Base-by-base conservation (phyloP, 2,329 filamentous ascomycete species). In the Xylaria polymorpha region DNA sequence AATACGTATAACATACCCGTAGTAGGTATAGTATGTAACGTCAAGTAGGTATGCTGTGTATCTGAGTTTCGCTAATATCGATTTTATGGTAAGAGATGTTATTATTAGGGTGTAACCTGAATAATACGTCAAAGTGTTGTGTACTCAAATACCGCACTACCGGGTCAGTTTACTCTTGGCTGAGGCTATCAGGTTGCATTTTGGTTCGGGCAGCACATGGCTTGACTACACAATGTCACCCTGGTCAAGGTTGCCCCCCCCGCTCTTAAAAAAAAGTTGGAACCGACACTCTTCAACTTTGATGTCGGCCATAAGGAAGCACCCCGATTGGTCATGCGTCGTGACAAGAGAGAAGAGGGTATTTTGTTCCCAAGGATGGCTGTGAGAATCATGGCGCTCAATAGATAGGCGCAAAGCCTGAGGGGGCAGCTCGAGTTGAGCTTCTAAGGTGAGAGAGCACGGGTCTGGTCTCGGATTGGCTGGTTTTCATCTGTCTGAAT, bases 81-180 rank as follows among this genome's bases (percentile, higher is more conserved):
- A n/a, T 46, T n/a, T 44, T n/a, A 44, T 18, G 20, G 22, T 3
- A 15, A 7, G 22, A 53, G 55, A 44, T 44, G 14, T 60, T 20
- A 46, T 35, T 25, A 25, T 29, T 51, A 12, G 20, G 25, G 59
- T 32, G 46, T 58, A 25, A 29, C 29, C 18, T 41, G 55, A 57
- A 57, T 2, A 10, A 37, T 8, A 39, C 37, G 41, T 18, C 25
- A 10, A 51, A 41, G 37, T 32, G 53, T 22, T 15, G 53, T 58
- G 37, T 59, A 60, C 51, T 57, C 58, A 53, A 14, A 55, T 66
- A 70, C 68, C 68, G 51, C 41, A 51, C 65, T 60, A 56, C 64
- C 61, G 68, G 62, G 61, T 66, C 66, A 41, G 29, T 35, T 57
- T 61, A 44, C 44, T 68, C 63, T 66, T 71, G 60, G 69, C 63